Evolutionary conservation across 805 yeast species (phyloP), one percentile per base, ranked within the genome.

Genomic region (Starmerella stellata): DNA sequence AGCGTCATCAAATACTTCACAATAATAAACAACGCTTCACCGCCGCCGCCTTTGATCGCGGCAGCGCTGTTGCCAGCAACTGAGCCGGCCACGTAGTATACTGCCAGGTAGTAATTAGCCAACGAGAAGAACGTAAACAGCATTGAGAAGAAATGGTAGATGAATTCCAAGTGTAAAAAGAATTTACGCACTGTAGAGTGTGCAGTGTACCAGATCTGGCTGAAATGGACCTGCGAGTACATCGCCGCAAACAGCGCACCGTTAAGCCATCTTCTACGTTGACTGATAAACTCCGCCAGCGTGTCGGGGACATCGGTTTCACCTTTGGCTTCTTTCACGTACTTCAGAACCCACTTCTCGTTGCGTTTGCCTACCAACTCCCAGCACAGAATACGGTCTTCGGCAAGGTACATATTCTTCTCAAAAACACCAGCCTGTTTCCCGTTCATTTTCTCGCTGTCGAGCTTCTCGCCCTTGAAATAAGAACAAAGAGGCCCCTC

Each of bases 231-330:
- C 46, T 80, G 80, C 2, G 95, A 75, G 56, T 78, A 90, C 39
- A 85, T 64, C 3, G 96, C 96, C 1, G 99, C 96, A 62, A 90
- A 90, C 54, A 90, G 70, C 2, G 98, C 93, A 56, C 99, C 99
- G 58, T 87, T 87, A 44, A 87, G 69, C 98, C 98, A 87, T 65
- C 98, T 75, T 64, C 98, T 77, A 63, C 98, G 76, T 63, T 87
- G 98, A 40, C 90, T 72, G 38, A 87, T 80, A 53, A 90, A 82
- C 54, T 90, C 96, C n/a, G 94, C 78, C 33, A 85, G 68, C n/a
- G 69, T 65, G 53, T 85, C 95, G 5, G 96, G 96, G 37, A 83
- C 94, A 69, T 87, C 96, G 1, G 96, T 87, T 57, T 85, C 95
- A 50, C 95, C 96, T 37, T 75, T 77, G 14, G 95, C 95, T 51